These are phyloP conservation scores for Candida coleopterorum DNA, from an alignment of 805 yeast genomes.

Conservation along the genomic window DNA sequence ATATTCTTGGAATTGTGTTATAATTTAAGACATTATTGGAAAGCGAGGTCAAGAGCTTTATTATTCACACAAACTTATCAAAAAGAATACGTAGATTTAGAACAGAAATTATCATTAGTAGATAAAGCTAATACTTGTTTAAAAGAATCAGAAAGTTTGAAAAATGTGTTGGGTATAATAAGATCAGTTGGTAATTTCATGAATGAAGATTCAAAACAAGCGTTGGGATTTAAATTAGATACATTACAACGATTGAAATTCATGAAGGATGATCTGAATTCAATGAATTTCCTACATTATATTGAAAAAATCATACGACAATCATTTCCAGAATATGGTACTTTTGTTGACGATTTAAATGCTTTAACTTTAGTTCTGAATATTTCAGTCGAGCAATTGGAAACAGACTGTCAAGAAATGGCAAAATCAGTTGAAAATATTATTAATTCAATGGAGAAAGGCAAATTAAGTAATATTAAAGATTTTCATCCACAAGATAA, in stretches of 20 bases:
- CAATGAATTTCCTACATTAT: slow-evolving; percentile 86
- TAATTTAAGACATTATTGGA: slow-evolving; percentile 87
- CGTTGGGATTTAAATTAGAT: slow-evolving; percentile 84
- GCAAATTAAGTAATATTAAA: slow-evolving; percentile 77
- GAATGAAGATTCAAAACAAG: slow-evolving; percentile 92
- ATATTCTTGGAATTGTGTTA: slow-evolving; percentile 77
- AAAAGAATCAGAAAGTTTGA: slow-evolving; percentile 60
- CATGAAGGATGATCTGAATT: slow-evolving; percentile 83
- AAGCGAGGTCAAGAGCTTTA: slow-evolving; percentile 81
- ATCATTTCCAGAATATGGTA: slow-evolving; percentile 73
- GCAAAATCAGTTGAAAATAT: slow-evolving; percentile 62
- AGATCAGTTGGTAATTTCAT: slow-evolving; percentile 91
- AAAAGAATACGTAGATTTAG: slow-evolving; percentile 71
- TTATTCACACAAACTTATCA: slow-evolving; percentile 65
- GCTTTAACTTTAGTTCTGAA: slow-evolving; percentile 60
- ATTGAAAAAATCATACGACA: slow-evolving; percentile 85
- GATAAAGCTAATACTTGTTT: slow-evolving; percentile 72
- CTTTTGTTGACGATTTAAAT: slow-evolving; percentile 69
- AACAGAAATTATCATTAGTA: slow-evolving; percentile 58
- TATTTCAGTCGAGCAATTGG: slow-evolving; percentile 76
- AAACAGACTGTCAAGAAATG: slow-evolving; percentile 64
- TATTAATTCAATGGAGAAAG: slow-evolving; percentile 68
- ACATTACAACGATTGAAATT: slow-evolving; percentile 88
- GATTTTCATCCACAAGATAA: slow-evolving; percentile 81
- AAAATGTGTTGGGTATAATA: slow-evolving; percentile 75